Conservation (phyloP, 164 flowering plant species). For the Kingdonia uniflora region DNA sequence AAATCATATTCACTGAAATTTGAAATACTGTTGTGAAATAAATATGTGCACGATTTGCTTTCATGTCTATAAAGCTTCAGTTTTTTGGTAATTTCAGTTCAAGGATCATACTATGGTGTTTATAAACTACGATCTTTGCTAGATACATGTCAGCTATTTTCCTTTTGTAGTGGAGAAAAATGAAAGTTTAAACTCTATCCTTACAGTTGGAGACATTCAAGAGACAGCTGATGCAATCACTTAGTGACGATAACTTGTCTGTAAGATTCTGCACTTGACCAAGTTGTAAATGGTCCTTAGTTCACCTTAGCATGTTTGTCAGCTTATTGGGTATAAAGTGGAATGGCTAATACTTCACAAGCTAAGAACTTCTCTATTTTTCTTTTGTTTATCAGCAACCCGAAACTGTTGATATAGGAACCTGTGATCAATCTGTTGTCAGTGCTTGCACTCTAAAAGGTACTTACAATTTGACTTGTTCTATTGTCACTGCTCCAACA, state of each 20-base stretch:
- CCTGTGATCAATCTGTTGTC: slow-evolving; percentile 64
- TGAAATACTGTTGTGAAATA: no score
- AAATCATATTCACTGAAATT: no score
- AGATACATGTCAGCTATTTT: neutral
- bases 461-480: slow-evolving; percentile 13
- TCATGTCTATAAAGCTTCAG: no score
- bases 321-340: no score
- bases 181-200: neutral
- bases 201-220: slow-evolving; percentile 90
- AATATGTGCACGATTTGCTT: no score
- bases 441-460: slow-evolving; percentile 43
- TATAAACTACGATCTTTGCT: neutral
- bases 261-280: slow-evolving; percentile 33
- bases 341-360: no score
- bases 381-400: slow-evolving; percentile 30
- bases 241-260: slow-evolving; percentile 60
- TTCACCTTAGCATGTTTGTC: no score
- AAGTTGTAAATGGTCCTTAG: neutral
- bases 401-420: slow-evolving; percentile 77
- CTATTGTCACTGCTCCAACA: no score
- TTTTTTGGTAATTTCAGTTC: neutral
- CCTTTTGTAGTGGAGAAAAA: neutral
- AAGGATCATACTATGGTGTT: neutral
- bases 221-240: slow-evolving; percentile 85
- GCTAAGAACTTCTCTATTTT: neutral